These are phyloP conservation scores for Pseudopediastrum boryanum DNA, from an alignment of 139 green algal species.

Conservation along the genomic window DNA sequence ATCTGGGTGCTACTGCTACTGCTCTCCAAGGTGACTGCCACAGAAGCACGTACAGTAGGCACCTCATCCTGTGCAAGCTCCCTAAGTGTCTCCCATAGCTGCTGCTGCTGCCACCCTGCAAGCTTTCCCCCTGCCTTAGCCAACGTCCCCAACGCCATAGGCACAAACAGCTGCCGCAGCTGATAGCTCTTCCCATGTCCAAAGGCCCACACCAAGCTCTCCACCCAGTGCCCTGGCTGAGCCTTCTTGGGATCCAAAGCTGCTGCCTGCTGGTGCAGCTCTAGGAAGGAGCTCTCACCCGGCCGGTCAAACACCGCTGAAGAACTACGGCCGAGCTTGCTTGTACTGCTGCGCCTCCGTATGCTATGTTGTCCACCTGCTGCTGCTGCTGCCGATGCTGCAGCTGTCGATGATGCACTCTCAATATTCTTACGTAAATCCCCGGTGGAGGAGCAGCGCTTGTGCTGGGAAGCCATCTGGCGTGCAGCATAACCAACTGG, in stretches of 20 bases:
- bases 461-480: background rate
- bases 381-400: background rate
- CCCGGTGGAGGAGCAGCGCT: background rate
- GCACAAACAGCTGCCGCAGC: constrained; percentile 49
- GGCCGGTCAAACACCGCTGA: too few relatives aligned
- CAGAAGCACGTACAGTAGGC: constrained; percentile 48
- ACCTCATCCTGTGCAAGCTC: constrained; percentile 43
- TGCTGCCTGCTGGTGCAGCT: too few relatives aligned
- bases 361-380: background rate
- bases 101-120: constrained; percentile 1
- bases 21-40: constrained; percentile 15
- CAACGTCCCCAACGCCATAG: constrained; percentile 37
- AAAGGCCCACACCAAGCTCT: constrained; percentile 16
- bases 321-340: too few relatives aligned
- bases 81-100: constrained; percentile 40
- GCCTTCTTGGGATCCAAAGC: too few relatives aligned
- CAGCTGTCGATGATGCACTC: background rate
- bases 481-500: constrained; percentile 11
- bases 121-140: background rate
- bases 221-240: too few relatives aligned
- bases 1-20: background rate
- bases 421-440: background rate
- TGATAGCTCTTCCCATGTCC: constrained; percentile 20
- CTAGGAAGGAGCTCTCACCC: too few relatives aligned
- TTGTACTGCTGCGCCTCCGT: too few relatives aligned